phyloP scores from a whole-genome alignment of 352 stramenopile genomes.

The Phytophthora colocasiae region DNA sequence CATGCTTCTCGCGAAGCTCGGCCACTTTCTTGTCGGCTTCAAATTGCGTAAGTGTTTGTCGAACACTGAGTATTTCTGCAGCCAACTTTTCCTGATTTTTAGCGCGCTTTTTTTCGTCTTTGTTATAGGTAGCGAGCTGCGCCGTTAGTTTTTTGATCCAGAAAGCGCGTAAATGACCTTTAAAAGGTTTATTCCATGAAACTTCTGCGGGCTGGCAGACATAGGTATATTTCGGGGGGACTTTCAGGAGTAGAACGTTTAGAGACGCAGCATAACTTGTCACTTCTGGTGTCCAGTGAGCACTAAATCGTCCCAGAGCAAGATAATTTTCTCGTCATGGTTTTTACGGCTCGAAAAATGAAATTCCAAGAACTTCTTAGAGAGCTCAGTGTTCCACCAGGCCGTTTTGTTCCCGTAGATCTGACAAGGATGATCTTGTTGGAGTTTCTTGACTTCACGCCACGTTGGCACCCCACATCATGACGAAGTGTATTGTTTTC shows the following conservation, averaged over 20 bases:
- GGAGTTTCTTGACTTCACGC: neutral
- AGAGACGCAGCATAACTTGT: neutral
- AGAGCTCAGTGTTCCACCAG: no score
- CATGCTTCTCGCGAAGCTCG: slow-evolving; percentile 1
- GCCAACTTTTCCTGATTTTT: slow-evolving; percentile 12
- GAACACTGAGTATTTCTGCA: slow-evolving; percentile 6
- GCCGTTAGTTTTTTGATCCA: neutral
- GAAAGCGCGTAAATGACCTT: neutral
- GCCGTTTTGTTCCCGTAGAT: no score
- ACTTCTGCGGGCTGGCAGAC: no score
- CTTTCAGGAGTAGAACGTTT: neutral
- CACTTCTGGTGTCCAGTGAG: neutral
- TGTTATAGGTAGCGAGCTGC: neutral
- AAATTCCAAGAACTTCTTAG: no score
- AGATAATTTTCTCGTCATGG: neutral
- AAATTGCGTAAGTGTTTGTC: slow-evolving; percentile 1
- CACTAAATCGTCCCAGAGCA: slow-evolving; percentile 11
- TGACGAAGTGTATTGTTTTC: neutral
- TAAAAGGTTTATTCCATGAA: neutral
- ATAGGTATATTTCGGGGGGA: neutral
- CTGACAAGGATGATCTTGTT: neutral
- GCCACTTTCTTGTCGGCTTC: slow-evolving; percentile 2
- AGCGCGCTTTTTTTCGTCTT: neutral
- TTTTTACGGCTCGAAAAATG: no score
- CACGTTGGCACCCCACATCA: neutral